Evolutionary conservation across 2,329 filamentous ascomycete genomes (phyloP), one percentile per base, ranked within the genome.

Genomic region (Eutypa lata): DNA sequence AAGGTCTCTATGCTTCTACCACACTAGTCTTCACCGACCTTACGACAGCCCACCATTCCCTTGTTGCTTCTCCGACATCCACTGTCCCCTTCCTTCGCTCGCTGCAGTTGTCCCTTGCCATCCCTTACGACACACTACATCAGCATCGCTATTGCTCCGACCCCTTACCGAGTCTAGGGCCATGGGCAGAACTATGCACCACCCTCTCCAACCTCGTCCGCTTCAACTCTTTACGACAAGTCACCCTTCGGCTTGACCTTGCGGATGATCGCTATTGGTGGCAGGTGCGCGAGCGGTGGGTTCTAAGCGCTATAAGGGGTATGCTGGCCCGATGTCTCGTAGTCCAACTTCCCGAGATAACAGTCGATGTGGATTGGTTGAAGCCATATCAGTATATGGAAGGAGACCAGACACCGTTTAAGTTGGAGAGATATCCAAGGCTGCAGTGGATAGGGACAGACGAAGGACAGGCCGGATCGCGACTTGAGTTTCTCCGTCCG

Each of bases 261-360:
- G 50, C 50, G 10, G 57, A 53, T 24, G 35, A 53, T 22, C 50
- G 53, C 10, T 45, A 51, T 18, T 65, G 62, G 62, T 57, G 56
- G 52, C 52, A 62, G 44, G 61, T 63, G 7, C 61, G 61, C 48
- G 61, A 65, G 54, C 55, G 55, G 45, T 63, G 61, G 58, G 54
- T 49, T 6, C 48, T 63, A 2, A 53, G 56, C 37, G 53, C 58
- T 13, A 48, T 65, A 1, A 49, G 57, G 19, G 59, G 59, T 13
- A 49, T 57, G 31, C 50, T 63, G 3, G 60, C 58, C 10, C 52
- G 55, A 2, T 33, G 53, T 5, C 53, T 61, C 8, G 53, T 51
- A 10, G 33, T 64, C 18, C 53, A 60, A 46, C 51, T 65, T 31
- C 62, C 61, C 2, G 55, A 56, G 44, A 40, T 58, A 21, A 57